A percentile compares a stretch with the other conserved stretches of the same genome.
Conservation (phyloP, 1,284 basidiomycete genomes). For the Apiotrichum akiyoshidainum region DNA sequence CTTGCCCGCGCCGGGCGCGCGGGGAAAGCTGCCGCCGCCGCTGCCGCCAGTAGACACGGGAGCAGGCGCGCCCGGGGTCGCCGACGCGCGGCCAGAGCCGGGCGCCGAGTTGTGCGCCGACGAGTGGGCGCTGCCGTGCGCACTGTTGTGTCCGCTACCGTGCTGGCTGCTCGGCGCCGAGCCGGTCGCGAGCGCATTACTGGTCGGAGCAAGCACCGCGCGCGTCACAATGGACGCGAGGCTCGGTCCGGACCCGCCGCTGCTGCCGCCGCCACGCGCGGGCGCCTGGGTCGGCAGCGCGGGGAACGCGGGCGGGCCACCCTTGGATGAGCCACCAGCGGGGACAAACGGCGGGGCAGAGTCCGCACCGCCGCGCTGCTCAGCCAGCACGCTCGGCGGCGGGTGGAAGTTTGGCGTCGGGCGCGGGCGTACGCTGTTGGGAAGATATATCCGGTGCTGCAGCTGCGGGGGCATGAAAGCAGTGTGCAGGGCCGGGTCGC, state of each 20-base stretch:
- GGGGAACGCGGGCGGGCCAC: slow-evolving; percentile 35
- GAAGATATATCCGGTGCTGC: slow-evolving; percentile 50
- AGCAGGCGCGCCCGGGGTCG: not conserved
- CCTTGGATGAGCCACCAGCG: not conserved
- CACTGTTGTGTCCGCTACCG: not conserved
- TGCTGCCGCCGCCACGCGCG: not conserved
- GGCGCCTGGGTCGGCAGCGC: slow-evolving; percentile 33
- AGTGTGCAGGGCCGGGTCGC: slow-evolving; percentile 37
- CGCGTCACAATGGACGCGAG: slow-evolving; percentile 49
- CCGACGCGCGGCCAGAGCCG: not conserved
- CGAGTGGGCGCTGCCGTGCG: not conserved
- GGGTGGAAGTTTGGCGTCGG: slow-evolving; percentile 45
- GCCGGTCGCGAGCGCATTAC: slow-evolving; percentile 9
- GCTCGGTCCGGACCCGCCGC: slow-evolving; percentile 31
- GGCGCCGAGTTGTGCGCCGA: not conserved
- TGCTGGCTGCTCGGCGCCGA: not conserved
- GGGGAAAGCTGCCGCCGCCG: not conserved
- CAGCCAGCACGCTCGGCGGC: slow-evolving; percentile 38
- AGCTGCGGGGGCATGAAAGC: slow-evolving; percentile 48
- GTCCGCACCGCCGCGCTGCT: slow-evolving; percentile 16
- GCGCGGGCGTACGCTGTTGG: slow-evolving; percentile 39
- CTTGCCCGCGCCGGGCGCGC: not conserved
- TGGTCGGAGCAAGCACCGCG: slow-evolving; percentile 43
- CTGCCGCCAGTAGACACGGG: not conserved
- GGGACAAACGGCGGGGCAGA: no score